Evolutionary conservation across 768 basidiomycete species (phyloP).

Genomic region (Kwoniella dendrophila): DNA sequence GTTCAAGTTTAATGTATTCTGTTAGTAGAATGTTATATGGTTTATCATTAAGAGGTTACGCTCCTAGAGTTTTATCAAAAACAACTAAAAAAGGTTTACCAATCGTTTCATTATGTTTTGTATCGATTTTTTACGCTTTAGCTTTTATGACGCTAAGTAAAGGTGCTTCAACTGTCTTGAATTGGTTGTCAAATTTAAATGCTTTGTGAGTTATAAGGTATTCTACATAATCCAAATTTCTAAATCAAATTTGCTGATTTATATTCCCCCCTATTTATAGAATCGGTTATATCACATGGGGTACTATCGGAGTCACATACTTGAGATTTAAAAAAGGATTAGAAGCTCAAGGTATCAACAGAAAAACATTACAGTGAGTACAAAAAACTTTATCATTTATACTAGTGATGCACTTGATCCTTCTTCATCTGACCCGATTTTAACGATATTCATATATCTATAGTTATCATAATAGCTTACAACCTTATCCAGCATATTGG

Average conservation of each 20-base stretch:
- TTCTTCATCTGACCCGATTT: background rate
- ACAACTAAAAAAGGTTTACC: slow-evolving; percentile 78
- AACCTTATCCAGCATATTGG: slow-evolving; percentile 40
- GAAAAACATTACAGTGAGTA: slow-evolving; percentile 64
- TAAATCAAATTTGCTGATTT: slow-evolving; percentile 1
- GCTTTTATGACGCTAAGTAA: slow-evolving; percentile 75
- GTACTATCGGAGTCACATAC: slow-evolving; percentile 73
- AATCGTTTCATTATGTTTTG: slow-evolving; percentile 68
- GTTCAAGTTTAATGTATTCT: slow-evolving; percentile 19
- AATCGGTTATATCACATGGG: slow-evolving; percentile 70
- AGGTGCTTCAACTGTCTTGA: slow-evolving; percentile 73
- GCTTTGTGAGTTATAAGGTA: slow-evolving; percentile 49
- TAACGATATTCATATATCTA: background rate
- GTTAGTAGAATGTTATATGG: slow-evolving; percentile 32
- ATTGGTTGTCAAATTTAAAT: slow-evolving; percentile 74
- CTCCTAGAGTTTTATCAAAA: slow-evolving; percentile 73
- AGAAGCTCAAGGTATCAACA: slow-evolving; percentile 76
- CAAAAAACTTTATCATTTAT: slow-evolving; percentile 55
- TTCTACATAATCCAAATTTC: too few relatives aligned
- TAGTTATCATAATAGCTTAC: slow-evolving; percentile 27
- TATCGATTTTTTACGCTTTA: slow-evolving; percentile 62
- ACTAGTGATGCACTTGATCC: too few relatives aligned
- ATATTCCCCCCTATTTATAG: slow-evolving; percentile 5
- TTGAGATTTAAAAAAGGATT: slow-evolving; percentile 80
- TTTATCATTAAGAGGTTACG: slow-evolving; percentile 65